Percentiles rank a stretch among this genome's conserved stretches.
Conservation (phyloP, 2,329 filamentous ascomycete genomes). For the Penicillium italicum region DNA sequence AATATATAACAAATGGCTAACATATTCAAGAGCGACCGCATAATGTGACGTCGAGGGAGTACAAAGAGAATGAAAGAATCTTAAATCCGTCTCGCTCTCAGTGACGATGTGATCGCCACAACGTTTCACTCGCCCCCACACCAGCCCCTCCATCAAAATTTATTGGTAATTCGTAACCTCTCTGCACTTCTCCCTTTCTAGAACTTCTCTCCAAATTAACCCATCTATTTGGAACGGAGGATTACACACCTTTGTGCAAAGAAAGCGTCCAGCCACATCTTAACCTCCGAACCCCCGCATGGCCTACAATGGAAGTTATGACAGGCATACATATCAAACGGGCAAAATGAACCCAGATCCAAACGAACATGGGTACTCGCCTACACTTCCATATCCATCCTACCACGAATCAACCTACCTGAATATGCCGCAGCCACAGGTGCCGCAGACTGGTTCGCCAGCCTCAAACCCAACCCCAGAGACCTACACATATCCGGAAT, state of each 20-base stretch:
- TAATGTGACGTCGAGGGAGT: slow-evolving; percentile 6
- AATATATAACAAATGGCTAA: slow-evolving; percentile 1
- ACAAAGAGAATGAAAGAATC: slow-evolving; percentile 2
- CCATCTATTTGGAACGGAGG: neutral
- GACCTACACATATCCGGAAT: slow-evolving; percentile 10
- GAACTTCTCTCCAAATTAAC: neutral
- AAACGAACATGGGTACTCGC: slow-evolving; percentile 27
- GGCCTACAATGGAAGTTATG: slow-evolving; percentile 45
- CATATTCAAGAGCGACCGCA: neutral
- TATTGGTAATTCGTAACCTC: neutral
- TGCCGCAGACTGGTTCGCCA: slow-evolving; percentile 20
- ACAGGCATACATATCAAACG: slow-evolving; percentile 28
- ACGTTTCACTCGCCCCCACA: slow-evolving; percentile 10
- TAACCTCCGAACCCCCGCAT: slow-evolving; percentile 22
- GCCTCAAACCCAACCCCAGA: slow-evolving; percentile 15
- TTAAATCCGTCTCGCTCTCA: neutral
- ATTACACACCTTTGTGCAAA: neutral
- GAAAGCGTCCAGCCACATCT: neutral
- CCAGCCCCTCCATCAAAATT: slow-evolving; percentile 14
- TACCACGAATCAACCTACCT: slow-evolving; percentile 30
- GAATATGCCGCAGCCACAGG: slow-evolving; percentile 38
- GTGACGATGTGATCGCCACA: slow-evolving; percentile 19
- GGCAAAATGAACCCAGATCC: slow-evolving; percentile 24
- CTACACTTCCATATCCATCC: slow-evolving; percentile 33
- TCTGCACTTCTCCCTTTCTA: neutral